Evolutionary conservation across 129 eudicot species (phyloP), one percentile per base, ranked within the genome.

Genomic region (Dittrichia graveolens): DNA sequence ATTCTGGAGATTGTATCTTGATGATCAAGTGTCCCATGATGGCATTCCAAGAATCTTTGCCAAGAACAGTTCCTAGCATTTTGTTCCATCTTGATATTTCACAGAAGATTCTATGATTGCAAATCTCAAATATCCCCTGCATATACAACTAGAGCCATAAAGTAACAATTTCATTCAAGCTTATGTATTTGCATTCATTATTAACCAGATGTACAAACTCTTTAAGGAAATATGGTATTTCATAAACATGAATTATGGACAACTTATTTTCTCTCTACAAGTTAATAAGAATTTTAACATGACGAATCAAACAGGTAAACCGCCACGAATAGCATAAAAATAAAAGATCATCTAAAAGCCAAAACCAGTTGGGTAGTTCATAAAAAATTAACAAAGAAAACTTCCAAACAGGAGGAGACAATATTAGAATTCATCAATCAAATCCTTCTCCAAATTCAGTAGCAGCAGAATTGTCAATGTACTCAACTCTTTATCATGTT

Each of bases 1-100:
- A 72, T 19, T 58, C 57, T 57, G 5, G 67, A 71, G 61, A 69
- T 16, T 42, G 2, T 38, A 39, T 69, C 74, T 0, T 5, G 48
- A 14, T 16, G 62, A 38, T 39, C 62, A 16, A 69, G 37, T 16
- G 10, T 69, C 63, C 11, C 61, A 39, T 15, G 8, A 14, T 54
- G 38, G 40, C 61, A 12, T 0, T 53, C 11, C 61, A 40, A 69
- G 62, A 52, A 38, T 53, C 40, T 69, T 18, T 53, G 50, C 74
- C 62, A 69, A 52, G 74, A 69, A 37, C 16, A 34, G 37, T 53
- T 53, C 1, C 31, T 0, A 37, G 1, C 49, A 7, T 18, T 38
- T 69, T 6, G 48, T 52, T 48, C 3, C 74, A 56, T 71, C 53
- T 55, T 39, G 38, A 37, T 50, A 38, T 31, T 48, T 42, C 3